Base-by-base conservation (phyloP, 306 rosid species). In the Inga laurina region DNA sequence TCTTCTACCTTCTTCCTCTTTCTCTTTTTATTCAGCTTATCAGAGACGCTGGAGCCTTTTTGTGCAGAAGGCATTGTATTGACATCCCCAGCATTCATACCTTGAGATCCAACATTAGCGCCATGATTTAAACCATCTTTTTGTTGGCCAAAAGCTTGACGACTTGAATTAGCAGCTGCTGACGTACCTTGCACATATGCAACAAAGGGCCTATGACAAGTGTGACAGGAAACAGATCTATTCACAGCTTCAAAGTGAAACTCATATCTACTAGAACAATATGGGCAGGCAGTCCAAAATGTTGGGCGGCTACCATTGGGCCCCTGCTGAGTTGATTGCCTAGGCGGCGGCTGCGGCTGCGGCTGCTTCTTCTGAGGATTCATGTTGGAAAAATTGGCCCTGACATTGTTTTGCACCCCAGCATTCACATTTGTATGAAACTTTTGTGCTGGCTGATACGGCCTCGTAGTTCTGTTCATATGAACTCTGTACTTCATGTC, bases 211-310 rank as follows among this genome's bases (percentile, higher is more conserved):
- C 74, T 89, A 75, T 48, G 48, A 79, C 99, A 96, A 67, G 62
- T 76, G 62, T 91, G 94, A 84, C 99, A 96, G 61, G 86, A 83
- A 80, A 96, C 85, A 79, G 94, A 85, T 82, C 89, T 91, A 86
- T 89, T 86, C 54, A 94, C 75, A 75, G 86, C 84, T 45, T 84
- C 93, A 81, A 82, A 86, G 76, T 77, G 81, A 80, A 90, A 91
- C 88, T 93, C 87, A 80, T 88, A 96, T 85, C 79, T 89, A 15
- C 84, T 79, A 1, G 83, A 57, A 87, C 99, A 96, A 87, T 81
- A 90, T 14, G 97, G 89, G 87, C 99, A 96, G 39, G 15, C 73
- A 68, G 97, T 94, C 97, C 97, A 94, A 84, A 96, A 96, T 10
- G 97, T 91, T 43, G 86, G 22, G 35, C 78, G 83, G 45, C 37